Base-by-base conservation (phyloP, 2,329 filamentous ascomycete genomes). In the Neofusicoccum laricinum region DNA sequence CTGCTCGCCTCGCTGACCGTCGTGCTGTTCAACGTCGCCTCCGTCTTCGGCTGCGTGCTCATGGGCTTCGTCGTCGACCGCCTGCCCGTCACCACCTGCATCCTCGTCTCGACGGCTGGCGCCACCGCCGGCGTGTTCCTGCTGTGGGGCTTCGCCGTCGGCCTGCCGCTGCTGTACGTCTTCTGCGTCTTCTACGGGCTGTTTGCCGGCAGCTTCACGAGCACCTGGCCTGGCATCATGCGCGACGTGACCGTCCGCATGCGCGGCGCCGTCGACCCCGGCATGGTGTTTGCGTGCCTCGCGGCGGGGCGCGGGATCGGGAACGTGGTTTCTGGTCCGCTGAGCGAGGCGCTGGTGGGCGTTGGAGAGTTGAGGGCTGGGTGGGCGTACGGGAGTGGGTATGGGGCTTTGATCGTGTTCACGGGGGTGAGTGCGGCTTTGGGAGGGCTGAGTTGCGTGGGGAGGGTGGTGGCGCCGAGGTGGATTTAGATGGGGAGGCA, bases 231-330 rank as follows among this genome's bases (percentile, higher is more conserved):
- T 0, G 73, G 71, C 0, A 66, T 75, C n/a, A 70, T 71, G 69
- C 68, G 63, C 15, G 67, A 67, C 4, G 68, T 75, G n/a, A 67
- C 41, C 21, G 67, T 49, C 11, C 62, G 63, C 2, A 67, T 63
- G 7, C 61, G 69, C 5, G 71, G 65, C n/a, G 70, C 71, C 2
- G 73, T 78, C 0, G 82, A 85, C 48, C 73, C 79, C 3, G 79
- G 81, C 0, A 78, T 84, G 63, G 75, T 84, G 1, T 81, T 83
- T 64, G 78, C 76, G 0, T 70, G 81, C 10, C 71, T 85, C 66
- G 76, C 76, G 2, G 77, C 78, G 3, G 82, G 82, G 0, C 76
- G 81, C 15, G 83, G 83, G 0, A 77, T 85, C 55, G 83, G 83
- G 1, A 81, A 80, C 69, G 76, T 85, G 3, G 75, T 79, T 0